phyloP scores from a whole-genome alignment of 345 rosid species.

The rapeseed (Brassica napus) region Da-Ae NC_063446.1:64515001-64515500 shows the following conservation, averaged over 20 bases:
- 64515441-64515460: slow-evolving; percentile 73
- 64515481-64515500: slow-evolving; percentile 43
- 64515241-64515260: slow-evolving; percentile 32
- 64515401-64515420: slow-evolving; percentile 55
- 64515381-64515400: slow-evolving; percentile 30
- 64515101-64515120: too few relatives aligned
- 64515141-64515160: background rate
- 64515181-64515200: slow-evolving; percentile 40
- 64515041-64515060: slow-evolving; percentile 76
- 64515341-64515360: slow-evolving; percentile 41
- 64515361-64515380: slow-evolving; percentile 41
- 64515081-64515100: too few relatives aligned
- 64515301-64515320: background rate
- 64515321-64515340: slow-evolving; percentile 38
- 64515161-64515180: slow-evolving; percentile 36
- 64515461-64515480: slow-evolving; percentile 46
- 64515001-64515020: slow-evolving; percentile 99
- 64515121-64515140: too few relatives aligned
- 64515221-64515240: slow-evolving; percentile 39
- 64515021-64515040: slow-evolving; percentile 96
- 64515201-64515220: slow-evolving; percentile 36
- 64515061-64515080: background rate
- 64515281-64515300: background rate
- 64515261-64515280: background rate
- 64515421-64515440: slow-evolving; percentile 55